These are phyloP conservation scores for Talaromyces wortmannii DNA, from an alignment of 495 filamentous ascomycete genomes.

Conservation along the genomic window DNA sequence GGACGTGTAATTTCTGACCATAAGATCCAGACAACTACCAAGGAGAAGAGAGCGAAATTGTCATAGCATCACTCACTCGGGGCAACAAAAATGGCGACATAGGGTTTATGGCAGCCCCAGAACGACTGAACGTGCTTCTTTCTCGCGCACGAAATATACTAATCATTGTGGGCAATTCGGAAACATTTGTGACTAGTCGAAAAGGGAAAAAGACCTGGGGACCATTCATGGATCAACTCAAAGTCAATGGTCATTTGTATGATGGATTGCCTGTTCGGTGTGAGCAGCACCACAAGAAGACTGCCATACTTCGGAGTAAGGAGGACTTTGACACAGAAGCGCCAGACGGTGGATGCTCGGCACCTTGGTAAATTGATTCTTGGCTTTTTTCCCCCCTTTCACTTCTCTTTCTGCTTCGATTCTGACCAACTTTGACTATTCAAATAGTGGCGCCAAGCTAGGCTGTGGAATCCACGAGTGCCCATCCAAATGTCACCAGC, in stretches of 20 bases:
- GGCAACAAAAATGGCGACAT: slow-evolving; percentile 60
- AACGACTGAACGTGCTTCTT: slow-evolving; percentile 67
- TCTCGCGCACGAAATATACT: slow-evolving; percentile 61
- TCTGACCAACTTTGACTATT: neutral
- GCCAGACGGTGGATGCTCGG: slow-evolving; percentile 68
- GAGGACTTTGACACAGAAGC: slow-evolving; percentile 54
- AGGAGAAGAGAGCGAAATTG: slow-evolving; percentile 73
- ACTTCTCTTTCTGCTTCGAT: neutral
- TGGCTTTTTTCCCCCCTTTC: neutral
- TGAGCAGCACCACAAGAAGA: slow-evolving; percentile 53
- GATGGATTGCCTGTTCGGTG: slow-evolving; percentile 67
- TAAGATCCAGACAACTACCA: slow-evolving; percentile 62
- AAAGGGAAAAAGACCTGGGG: slow-evolving; percentile 56
- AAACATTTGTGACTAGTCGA: slow-evolving; percentile 56
- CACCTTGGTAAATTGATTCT: slow-evolving; percentile 51
- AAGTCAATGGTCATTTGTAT: slow-evolving; percentile 46
- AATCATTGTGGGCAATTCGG: slow-evolving; percentile 66
- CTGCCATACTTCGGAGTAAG: slow-evolving; percentile 30
- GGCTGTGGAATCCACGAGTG: slow-evolving; percentile 59
- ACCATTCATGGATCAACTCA: slow-evolving; percentile 53
- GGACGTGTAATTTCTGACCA: neutral
- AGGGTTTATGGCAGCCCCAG: slow-evolving; percentile 64
- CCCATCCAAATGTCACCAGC: slow-evolving; percentile 54
- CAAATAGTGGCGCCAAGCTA: slow-evolving; percentile 43
- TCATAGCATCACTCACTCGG: slow-evolving; percentile 59